phyloP scores from a whole-genome alignment of 2,329 filamentous ascomycete genomes.

The Fusarium sp. region DNA sequence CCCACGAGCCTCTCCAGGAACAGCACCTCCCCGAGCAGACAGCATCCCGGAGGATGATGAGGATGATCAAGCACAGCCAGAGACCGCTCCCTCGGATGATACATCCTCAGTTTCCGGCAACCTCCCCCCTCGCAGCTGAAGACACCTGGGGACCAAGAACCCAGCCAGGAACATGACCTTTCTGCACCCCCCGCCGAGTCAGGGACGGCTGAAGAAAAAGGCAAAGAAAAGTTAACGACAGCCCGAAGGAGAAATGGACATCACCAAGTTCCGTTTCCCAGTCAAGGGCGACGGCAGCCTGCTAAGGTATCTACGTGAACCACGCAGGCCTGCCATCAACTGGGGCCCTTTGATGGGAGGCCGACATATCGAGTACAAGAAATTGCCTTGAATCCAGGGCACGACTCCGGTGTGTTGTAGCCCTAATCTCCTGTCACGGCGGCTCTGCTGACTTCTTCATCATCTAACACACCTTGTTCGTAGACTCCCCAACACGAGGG shows the following conservation, averaged over 20 bases:
- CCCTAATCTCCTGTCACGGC: neutral
- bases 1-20: neutral
- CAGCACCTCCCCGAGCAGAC: neutral
- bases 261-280: neutral
- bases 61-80: neutral
- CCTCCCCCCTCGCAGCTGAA: neutral
- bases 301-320: neutral
- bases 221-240: neutral
- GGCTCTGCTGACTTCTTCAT: neutral
- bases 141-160: neutral
- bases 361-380: neutral
- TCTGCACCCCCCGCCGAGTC: neutral
- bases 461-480: neutral
- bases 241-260: neutral
- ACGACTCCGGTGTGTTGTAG: neutral
- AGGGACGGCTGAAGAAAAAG: no score
- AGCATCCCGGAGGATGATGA: neutral
- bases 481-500: neutral
- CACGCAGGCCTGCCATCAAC: no score
- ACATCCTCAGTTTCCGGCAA: neutral
- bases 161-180: neutral
- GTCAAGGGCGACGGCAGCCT: neutral
- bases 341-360: neutral
- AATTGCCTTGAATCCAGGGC: neutral
- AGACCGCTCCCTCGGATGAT: neutral